Conservation (phyloP, 257 asterid species). For the Handroanthus guayacan region DNA sequence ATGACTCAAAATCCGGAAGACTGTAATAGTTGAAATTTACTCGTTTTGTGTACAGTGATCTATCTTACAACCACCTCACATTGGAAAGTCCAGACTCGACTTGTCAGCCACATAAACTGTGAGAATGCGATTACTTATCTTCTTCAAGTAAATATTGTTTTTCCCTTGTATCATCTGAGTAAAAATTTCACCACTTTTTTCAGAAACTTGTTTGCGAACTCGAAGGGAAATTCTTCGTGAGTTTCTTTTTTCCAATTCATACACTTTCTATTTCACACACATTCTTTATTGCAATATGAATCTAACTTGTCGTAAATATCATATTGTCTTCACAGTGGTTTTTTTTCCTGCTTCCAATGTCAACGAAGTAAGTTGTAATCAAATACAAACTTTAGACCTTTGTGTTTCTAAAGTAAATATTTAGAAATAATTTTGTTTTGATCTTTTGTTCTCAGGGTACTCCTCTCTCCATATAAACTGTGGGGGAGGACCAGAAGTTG, state of each 20-base stretch:
- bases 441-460: constrained; percentile 40
- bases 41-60: constrained; percentile 54
- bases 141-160: neutral
- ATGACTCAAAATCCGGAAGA: constrained; percentile 10
- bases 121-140: constrained; percentile 41
- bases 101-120: constrained; percentile 56
- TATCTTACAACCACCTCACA: constrained; percentile 70
- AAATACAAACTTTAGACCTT: neutral
- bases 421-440: constrained; percentile 4
- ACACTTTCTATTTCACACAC: neutral
- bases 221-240: constrained; percentile 58
- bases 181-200: neutral
- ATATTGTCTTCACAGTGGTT: constrained; percentile 50
- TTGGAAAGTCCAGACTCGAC: constrained; percentile 32
- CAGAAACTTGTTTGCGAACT: constrained; percentile 80
- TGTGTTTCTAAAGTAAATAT: neutral
- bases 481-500: constrained; percentile 56
- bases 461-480: constrained; percentile 63
- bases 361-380: constrained; percentile 52
- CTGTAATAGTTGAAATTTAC: constrained; percentile 1
- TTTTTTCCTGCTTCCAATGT: constrained; percentile 58
- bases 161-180: constrained; percentile 27
- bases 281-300: constrained; percentile 16
- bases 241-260: constrained; percentile 37
- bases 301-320: constrained; percentile 25